A percentile compares a stretch with the other conserved stretches of the same genome.
phyloP scores from a whole-genome alignment of 495 filamentous ascomycete genomes.

The Penicillium desertorum region DNA sequence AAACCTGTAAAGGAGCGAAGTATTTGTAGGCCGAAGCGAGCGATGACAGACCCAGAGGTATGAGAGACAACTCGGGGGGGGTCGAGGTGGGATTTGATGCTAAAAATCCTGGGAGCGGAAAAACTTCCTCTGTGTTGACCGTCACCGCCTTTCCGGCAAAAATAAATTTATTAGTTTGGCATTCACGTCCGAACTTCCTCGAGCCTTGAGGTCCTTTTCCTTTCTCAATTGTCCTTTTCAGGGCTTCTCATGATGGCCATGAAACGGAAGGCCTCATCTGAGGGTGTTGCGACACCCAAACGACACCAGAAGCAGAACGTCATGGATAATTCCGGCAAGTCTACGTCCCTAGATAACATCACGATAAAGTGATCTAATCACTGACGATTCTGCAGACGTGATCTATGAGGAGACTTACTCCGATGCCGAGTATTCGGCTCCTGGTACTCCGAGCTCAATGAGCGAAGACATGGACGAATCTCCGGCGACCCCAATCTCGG shows the following conservation, averaged over 20 bases:
- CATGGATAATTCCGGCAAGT: slow-evolving; percentile 35
- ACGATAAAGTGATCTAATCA: slow-evolving; percentile 8
- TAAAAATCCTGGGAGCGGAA: slow-evolving; percentile 16
- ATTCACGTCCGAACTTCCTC: slow-evolving; percentile 8
- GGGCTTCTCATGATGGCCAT: slow-evolving; percentile 20
- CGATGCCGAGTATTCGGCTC: slow-evolving; percentile 38
- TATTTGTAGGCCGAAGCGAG: slow-evolving; percentile 8
- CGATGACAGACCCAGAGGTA: slow-evolving; percentile 20
- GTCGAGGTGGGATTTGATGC: slow-evolving; percentile 14
- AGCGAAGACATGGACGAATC: slow-evolving; percentile 47
- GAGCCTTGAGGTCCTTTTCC: slow-evolving; percentile 1
- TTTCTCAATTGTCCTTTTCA: neutral
- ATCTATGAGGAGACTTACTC: slow-evolving; percentile 46
- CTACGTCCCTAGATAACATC: neutral
- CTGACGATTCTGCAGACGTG: slow-evolving; percentile 29
- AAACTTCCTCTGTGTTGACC: slow-evolving; percentile 12
- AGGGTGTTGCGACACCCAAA: slow-evolving; percentile 28
- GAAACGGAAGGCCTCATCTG: slow-evolving; percentile 36
- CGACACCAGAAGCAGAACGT: slow-evolving; percentile 27
- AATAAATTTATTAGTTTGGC: slow-evolving; percentile 5
- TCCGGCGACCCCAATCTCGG: slow-evolving; percentile 53
- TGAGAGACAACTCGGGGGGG: slow-evolving; percentile 11
- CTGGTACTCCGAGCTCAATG: slow-evolving; percentile 29
- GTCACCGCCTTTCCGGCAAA: slow-evolving; percentile 14
- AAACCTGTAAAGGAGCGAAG: slow-evolving; percentile 1